Conservation (phyloP, 139 green algal genomes). For the Volvox reticuliferus region DNA sequence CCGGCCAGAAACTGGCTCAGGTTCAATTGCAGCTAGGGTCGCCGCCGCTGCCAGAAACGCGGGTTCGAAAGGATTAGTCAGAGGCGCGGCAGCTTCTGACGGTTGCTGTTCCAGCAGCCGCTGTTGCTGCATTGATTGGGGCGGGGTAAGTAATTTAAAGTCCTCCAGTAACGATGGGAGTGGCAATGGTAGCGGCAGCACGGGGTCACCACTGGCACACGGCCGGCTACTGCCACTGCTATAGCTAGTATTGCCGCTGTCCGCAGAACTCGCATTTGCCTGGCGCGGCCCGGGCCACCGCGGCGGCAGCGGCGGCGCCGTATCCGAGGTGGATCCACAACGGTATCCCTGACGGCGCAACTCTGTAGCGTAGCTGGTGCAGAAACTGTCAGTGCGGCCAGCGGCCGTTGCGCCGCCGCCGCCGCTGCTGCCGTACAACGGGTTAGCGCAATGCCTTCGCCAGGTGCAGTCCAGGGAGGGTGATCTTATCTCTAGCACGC, state of each 20-base stretch:
- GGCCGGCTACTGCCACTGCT: background rate
- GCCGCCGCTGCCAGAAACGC: no score
- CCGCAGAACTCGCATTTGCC: background rate
- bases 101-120: background rate
- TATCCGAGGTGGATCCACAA: background rate
- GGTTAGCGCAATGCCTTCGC: slow-evolving; percentile 12
- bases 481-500: background rate
- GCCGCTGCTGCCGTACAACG: background rate
- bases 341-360: background rate
- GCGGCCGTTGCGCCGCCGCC: background rate
- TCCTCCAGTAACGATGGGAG: no score
- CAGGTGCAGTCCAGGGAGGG: background rate
- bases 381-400: background rate
- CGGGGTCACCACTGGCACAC: background rate
- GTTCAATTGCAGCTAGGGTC: background rate
- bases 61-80: background rate
- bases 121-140: no score
- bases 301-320: background rate
- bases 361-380: background rate
- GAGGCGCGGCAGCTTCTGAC: background rate
- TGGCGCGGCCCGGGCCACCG: background rate
- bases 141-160: no score
- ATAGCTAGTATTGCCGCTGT: background rate
- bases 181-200: background rate
- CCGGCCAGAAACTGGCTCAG: no score